phyloP scores from a whole-genome alignment of 106 monocot genomes.

The Narthecium ossifragum region DNA sequence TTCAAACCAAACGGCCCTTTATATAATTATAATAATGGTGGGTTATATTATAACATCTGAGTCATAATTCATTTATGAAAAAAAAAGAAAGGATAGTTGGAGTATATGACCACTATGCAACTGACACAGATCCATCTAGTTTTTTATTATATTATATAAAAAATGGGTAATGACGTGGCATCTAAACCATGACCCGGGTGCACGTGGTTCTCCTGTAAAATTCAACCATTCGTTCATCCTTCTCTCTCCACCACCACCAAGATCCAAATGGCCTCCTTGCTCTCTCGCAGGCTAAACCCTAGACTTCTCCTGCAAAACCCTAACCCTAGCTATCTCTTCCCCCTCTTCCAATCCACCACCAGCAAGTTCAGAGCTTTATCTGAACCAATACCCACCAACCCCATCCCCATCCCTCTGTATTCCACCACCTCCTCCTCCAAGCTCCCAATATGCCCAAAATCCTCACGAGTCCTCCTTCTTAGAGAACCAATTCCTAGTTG shows the following conservation, averaged over 20 bases:
- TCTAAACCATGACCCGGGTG: too few species aligned
- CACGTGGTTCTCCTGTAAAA: too few species aligned
- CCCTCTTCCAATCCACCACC: not conserved
- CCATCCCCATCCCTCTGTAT: not conserved
- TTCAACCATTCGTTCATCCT: too few species aligned
- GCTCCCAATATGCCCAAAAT: not conserved
- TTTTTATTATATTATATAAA: too few species aligned
- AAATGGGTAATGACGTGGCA: too few species aligned
- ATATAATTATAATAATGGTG: too few species aligned
- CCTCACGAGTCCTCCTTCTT: not conserved
- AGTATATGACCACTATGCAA: too few species aligned
- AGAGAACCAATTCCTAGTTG: not conserved
- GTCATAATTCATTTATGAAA: too few species aligned
- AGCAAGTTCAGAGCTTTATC: not conserved
- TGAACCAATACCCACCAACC: not conserved
- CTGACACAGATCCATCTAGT: too few species aligned
- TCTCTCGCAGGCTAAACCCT: slow-evolving; percentile 14
- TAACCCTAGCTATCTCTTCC: not conserved
- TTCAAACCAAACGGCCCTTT: too few species aligned
- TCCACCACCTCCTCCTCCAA: not conserved
- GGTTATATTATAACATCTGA: too few species aligned
- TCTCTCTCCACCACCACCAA: not conserved
- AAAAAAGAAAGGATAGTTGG: too few species aligned
- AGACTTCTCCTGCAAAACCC: slow-evolving; percentile 1
- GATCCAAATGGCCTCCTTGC: slow-evolving; percentile 16